Conservation (phyloP, 129 eudicot genomes). For the Flaveria bidentis region DNA sequence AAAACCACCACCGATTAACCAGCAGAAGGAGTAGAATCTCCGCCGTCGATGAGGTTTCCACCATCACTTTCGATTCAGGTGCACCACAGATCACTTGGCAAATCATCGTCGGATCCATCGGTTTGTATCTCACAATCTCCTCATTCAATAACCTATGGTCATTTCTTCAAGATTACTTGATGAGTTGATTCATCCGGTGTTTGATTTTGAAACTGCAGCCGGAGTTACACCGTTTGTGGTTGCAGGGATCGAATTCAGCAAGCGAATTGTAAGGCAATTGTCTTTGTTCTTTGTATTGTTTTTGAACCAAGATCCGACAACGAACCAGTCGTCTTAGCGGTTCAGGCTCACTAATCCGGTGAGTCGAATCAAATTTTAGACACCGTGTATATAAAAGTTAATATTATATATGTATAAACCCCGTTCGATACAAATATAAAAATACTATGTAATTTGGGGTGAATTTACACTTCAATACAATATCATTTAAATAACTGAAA, state of each 20-base stretch:
- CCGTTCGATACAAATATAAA: no score
- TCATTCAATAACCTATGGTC: no score
- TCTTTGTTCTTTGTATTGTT: no score
- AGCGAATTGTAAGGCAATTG: constrained; percentile 65
- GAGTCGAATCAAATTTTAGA: no score
- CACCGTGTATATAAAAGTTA: no score
- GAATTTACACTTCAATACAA: no score
- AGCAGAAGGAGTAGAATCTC: neutral
- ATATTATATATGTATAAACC: no score
- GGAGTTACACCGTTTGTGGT: constrained; percentile 87
- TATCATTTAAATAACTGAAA: no score
- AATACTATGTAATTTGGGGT: no score
- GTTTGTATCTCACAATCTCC: constrained; percentile 26
- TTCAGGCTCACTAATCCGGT: no score
- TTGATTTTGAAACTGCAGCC: constrained; percentile 49
- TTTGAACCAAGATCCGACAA: no score
- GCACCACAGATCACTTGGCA: constrained; percentile 67
- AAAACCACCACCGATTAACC: neutral
- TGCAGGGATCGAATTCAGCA: constrained; percentile 90
- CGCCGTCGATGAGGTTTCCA: constrained; percentile 44
- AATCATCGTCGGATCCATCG: constrained; percentile 68
- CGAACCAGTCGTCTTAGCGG: no score
- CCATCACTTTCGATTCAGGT: constrained; percentile 36
- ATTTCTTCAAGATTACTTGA: neutral
- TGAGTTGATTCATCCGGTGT: neutral